Base-by-base conservation (phyloP, 305 asterid genomes). In the Fraxinus latifolia region DNA sequence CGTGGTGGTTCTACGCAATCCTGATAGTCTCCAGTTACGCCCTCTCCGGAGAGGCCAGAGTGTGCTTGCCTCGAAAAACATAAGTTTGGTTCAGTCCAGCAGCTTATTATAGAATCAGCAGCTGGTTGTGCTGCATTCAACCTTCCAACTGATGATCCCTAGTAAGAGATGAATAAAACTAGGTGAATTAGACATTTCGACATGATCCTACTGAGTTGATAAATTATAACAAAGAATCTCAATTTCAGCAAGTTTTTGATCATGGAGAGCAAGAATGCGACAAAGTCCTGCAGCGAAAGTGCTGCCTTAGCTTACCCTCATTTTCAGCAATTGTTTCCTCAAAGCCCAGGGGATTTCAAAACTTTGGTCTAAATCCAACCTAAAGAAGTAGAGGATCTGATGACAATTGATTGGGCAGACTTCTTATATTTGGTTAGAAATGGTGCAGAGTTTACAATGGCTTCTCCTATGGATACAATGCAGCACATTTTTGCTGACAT, bases 1-100 rank as follows among this genome's bases (percentile, higher is more conserved):
- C 95, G 89, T 5, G 92, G 93, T 23, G 95, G 94, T 86, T 92
- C 99, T 27, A 97, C 94, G 53, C 92, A 91, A 55, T 92, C 94
- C 83, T 88, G 93, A 71, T 84, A 85, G 79, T 90, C 94, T 78
- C 90, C 91, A 5, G 82, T 84, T 42, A 84, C 82, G 71, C 83
- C 86, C 79, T 90, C 94, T 71, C 92, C 90, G 8, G 88, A 80
- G 53, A 82, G 60, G 79, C 90, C 90, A 31, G 93, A 86, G 39
- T 82, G 83, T 33, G 88, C 79, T 72, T 85, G 92, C 81, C 90
- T 84, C 0, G 90, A n/a, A 21, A 87, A 91, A 74, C 86, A 86
- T 27, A 85, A 37, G 87, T 87, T 90, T 80, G 97, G 90, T 34
- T 92, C 97, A 2, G 95, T 92, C 84, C 87, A 89, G 78, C 91